These are phyloP conservation scores for Tetrastigma voinierianum DNA, from an alignment of 164 flowering plant species.

Conservation along the genomic window DNA sequence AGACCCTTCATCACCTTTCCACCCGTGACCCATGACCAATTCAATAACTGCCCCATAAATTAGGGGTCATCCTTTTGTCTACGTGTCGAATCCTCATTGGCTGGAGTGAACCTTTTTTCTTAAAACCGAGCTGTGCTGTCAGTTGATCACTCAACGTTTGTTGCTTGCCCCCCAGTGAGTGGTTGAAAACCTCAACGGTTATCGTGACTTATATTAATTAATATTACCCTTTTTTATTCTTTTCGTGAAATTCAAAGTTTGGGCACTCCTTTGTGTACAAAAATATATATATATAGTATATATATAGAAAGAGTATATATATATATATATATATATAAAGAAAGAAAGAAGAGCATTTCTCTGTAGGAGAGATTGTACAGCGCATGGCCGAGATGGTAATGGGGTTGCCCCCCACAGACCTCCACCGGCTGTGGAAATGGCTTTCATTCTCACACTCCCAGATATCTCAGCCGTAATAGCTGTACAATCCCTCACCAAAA, in stretches of 20 bases:
- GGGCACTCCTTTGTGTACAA: too few species aligned
- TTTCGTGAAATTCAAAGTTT: background rate
- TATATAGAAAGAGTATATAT: too few species aligned
- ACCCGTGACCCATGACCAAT: too few species aligned
- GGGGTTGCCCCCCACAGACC: constrained; percentile 9
- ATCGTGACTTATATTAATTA: background rate
- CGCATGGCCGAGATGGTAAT: background rate
- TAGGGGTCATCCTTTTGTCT: background rate
- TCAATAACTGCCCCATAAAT: background rate
- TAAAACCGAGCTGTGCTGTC: background rate
- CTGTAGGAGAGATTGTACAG: constrained; percentile 9
- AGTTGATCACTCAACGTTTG: background rate
- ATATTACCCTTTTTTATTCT: background rate
- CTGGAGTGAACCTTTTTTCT: background rate
- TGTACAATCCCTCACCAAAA: too few species aligned
- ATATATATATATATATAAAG: too few species aligned
- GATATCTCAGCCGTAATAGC: too few species aligned
- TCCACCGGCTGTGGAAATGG: constrained; percentile 17
- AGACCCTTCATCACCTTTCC: too few species aligned
- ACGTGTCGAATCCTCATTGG: background rate
- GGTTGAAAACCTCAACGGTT: background rate
- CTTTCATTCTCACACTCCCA: constrained; percentile 7
- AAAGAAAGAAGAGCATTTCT: too few species aligned
- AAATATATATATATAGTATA: too few species aligned
- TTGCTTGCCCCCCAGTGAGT: background rate